phyloP scores from a whole-genome alignment of 805 yeast species.

The Zygotorulaspora florentina region DNA sequence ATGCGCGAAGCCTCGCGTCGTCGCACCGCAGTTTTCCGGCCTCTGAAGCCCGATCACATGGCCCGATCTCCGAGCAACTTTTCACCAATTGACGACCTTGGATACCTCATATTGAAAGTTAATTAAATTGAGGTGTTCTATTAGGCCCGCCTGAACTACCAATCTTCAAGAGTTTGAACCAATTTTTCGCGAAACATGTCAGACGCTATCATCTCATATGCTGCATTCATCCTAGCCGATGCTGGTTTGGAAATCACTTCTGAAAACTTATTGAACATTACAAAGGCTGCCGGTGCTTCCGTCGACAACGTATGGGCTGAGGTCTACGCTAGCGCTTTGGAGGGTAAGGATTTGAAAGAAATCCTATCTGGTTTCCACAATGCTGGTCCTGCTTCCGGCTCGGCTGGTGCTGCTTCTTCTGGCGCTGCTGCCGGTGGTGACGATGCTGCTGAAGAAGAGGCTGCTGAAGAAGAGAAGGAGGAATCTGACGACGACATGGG shows the following conservation, averaged over 20 bases:
- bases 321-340: conserved; percentile 76
- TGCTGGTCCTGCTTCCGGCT: conserved; percentile 43
- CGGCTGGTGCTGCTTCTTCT: conserved; percentile 44
- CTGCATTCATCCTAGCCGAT: conserved; percentile 97
- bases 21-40: too few species aligned
- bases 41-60: too few species aligned
- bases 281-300: conserved; percentile 75
- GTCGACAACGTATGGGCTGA: conserved; percentile 74
- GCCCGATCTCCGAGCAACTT: too few species aligned
- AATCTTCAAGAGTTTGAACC: not conserved
- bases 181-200: conserved; percentile 50
- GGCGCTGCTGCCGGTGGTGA: conserved; percentile 44
- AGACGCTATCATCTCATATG: conserved; percentile 94
- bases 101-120: conserved; percentile 2
- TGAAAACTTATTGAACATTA: conserved; percentile 67
- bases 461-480: conserved; percentile 54
- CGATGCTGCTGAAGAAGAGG: conserved; percentile 60
- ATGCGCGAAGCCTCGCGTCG: too few species aligned
- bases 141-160: too few species aligned
- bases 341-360: conserved; percentile 73
- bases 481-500: conserved; percentile 88
- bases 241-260: conserved; percentile 91
- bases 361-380: conserved; percentile 56
- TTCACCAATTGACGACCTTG: not conserved
- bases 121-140: not conserved